Base-by-base conservation (phyloP, 306 rosid species). In the Prinsepia uniflora region DNA sequence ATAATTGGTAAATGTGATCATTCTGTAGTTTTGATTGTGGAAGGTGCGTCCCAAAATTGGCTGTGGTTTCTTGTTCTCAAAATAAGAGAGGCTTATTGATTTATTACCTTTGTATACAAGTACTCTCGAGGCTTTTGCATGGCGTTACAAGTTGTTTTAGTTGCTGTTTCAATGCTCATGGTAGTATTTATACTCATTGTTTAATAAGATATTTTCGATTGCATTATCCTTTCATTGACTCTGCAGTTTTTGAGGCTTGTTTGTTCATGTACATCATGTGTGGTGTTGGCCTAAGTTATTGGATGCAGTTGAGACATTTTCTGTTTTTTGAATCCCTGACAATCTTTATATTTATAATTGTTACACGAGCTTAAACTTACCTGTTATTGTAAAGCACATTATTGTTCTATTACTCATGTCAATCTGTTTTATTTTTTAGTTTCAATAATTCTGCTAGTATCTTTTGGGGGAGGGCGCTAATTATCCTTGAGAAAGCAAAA, bases 401-500 rank as follows among this genome's bases (percentile, higher is more conserved):
- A 20, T 61, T 53, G 2, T 70, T 20, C 30, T 34, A 4, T 44
- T 36, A 39, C 59, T 72, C 55, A 36, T 45, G 40, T 61, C 18
- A 20, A 22, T 65, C 6, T 15, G 49, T 24, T 24, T 70, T 19
- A 57, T 76, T 36, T 14, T 73, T 55, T 55, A 67, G 73, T 53
- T 69, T 48, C 50, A 52, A 52, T 40, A 14, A 24, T 55, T 36
- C 34, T 36, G 59, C 61, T 47, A 3, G 67, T 45, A 11, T 50
- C 44, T 65, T 62, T 73, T 53, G 24, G 78, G 43, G 44, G 55
- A 52, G 72, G 67, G 58, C 46, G 69, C 39, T 17, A 62, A 48
- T 48, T 19, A 44, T 77, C 75, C 47, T 59, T 24, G 30, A 60
- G 67, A 15, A 41, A 63, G 57, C 81, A 69, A 67, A 64, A 95